Conservation (phyloP, 2,329 filamentous ascomycete species). For the Colletotrichum echinochloae region DNA sequence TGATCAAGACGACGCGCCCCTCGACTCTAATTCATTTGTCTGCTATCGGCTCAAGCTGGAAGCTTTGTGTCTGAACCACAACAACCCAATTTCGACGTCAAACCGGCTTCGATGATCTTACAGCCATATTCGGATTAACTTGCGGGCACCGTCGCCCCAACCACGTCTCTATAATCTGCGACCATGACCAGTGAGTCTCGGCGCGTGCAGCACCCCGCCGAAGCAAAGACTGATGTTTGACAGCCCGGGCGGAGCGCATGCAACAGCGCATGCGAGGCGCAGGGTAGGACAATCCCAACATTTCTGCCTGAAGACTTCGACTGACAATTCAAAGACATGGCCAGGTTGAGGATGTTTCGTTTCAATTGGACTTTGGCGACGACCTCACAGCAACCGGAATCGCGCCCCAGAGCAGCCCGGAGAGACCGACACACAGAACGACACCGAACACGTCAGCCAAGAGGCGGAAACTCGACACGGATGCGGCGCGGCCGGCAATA, state of each 20-base stretch:
- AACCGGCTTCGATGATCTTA: conserved; percentile 1
- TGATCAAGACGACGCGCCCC: conserved; percentile 35
- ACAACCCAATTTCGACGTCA: not conserved
- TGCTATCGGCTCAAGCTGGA: not conserved
- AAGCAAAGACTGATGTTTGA: conserved; percentile 20
- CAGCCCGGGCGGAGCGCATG: conserved; percentile 71
- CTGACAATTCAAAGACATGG: conserved; percentile 56
- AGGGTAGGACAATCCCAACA: conserved; percentile 58
- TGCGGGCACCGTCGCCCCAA: not conserved
- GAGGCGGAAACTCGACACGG: conserved; percentile 52
- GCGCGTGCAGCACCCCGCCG: conserved; percentile 9
- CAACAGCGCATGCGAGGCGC: conserved; percentile 74
- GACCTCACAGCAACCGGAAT: conserved; percentile 39
- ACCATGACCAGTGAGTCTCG: conserved; percentile 51
- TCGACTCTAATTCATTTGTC: not conserved
- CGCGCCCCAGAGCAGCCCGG: conserved; percentile 29
- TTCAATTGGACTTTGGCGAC: conserved; percentile 59
- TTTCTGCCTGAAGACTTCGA: conserved; percentile 6
- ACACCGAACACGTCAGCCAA: conserved; percentile 63
- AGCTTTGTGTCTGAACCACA: not conserved
- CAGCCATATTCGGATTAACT: not conserved
- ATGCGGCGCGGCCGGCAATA: conserved; percentile 1
- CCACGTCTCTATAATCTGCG: not conserved
- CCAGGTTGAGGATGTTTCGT: conserved; percentile 71
- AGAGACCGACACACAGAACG: conserved; percentile 34